phyloP scores from a whole-genome alignment of 257 asterid genomes.

The Solanum bukasovii region DNA sequence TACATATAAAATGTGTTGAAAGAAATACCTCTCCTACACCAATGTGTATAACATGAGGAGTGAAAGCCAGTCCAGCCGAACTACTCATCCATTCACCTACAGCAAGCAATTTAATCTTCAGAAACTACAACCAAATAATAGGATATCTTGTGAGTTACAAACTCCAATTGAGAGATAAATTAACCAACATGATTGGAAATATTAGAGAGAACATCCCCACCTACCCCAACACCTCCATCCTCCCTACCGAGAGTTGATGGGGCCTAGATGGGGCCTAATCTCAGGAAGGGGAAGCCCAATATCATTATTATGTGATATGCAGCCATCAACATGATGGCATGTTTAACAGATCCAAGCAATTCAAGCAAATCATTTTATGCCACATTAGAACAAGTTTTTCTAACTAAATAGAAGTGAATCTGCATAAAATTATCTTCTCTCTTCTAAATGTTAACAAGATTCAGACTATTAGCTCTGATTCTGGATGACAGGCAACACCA shows the following conservation, averaged over 20 bases:
- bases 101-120: not conserved
- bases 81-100: constrained; percentile 46
- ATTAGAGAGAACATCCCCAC: not conserved
- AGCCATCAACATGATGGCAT: not conserved
- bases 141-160: not conserved
- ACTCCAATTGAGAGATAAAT: not conserved
- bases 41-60: constrained; percentile 28
- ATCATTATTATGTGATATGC: not conserved
- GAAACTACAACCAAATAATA: not conserved
- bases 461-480: not conserved
- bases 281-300: not conserved
- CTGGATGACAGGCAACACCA: not conserved
- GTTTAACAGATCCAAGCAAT: not conserved
- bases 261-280: not conserved
- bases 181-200: not conserved
- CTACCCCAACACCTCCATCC: not conserved
- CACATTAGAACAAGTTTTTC: not conserved
- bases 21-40: constrained; percentile 26
- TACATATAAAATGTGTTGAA: not conserved
- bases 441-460: not conserved
- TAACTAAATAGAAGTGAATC: not conserved
- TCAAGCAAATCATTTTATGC: not conserved
- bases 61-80: constrained; percentile 39
- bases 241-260: not conserved
- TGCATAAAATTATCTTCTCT: not conserved